These are phyloP conservation scores for Combretum micranthum DNA, from an alignment of 345 rosid species.

Conservation along the genomic window DNA sequence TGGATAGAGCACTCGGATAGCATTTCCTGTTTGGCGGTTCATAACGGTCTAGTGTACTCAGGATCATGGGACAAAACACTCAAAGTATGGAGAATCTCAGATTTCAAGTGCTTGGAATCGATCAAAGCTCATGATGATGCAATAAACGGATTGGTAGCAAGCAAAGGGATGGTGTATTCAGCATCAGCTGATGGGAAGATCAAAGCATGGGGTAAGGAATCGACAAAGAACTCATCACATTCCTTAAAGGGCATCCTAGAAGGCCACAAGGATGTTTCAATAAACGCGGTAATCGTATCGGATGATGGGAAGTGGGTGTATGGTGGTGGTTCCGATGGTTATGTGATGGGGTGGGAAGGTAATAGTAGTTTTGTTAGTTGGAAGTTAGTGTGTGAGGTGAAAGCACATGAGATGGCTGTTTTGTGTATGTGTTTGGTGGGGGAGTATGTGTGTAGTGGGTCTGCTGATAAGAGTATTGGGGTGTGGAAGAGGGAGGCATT, in stretches of 20 bases:
- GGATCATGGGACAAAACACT: constrained; percentile 96
- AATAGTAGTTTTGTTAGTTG: constrained; percentile 36
- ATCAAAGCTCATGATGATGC: constrained; percentile 89
- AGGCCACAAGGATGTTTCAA: constrained; percentile 66
- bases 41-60: constrained; percentile 60
- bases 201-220: constrained; percentile 74
- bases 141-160: constrained; percentile 52
- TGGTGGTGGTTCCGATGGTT: constrained; percentile 89
- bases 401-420: constrained; percentile 71
- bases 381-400: constrained; percentile 51
- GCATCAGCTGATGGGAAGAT: constrained; percentile 89
- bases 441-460: constrained; percentile 66
- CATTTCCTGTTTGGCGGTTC: constrained; percentile 74
- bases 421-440: constrained; percentile 62
- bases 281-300: constrained; percentile 64
- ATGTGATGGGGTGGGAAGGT: constrained; percentile 77
- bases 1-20: constrained; percentile 91
- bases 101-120: constrained; percentile 82
- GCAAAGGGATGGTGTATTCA: constrained; percentile 66
- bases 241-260: constrained; percentile 64
- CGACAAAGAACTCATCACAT: constrained; percentile 50
- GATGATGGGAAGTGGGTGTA: constrained; percentile 66
- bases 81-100: constrained; percentile 82
- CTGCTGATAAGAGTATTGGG: constrained; percentile 84
- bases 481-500: constrained; percentile 64